These are phyloP conservation scores for Candida ortonii DNA, from an alignment of 805 yeast species.

Conservation along the genomic window DNA sequence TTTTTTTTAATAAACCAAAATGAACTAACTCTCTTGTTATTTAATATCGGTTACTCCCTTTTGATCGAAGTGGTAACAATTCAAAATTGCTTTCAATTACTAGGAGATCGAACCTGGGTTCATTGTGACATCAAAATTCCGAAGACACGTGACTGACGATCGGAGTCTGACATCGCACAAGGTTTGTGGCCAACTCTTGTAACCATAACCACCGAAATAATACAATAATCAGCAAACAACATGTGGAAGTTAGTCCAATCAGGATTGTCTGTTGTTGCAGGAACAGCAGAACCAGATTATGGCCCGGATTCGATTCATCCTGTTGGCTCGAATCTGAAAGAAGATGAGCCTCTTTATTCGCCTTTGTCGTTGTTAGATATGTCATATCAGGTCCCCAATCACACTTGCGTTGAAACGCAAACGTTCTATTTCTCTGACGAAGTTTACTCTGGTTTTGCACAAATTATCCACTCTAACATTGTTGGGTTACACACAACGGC, in stretches of 20 bases:
- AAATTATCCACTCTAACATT: conserved; percentile 88
- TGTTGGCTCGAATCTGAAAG: conserved; percentile 53
- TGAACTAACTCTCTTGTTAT: no score
- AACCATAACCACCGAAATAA: no score
- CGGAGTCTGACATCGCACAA: no score
- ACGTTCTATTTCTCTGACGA: conserved; percentile 76
- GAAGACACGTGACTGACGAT: no score
- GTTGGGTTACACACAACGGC: conserved; percentile 87
- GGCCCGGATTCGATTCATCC: conserved; percentile 91
- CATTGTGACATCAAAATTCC: no score
- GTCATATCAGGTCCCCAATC: conserved; percentile 68
- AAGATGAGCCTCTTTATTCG: conserved; percentile 55
- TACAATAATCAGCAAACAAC: background rate
- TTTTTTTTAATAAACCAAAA: no score
- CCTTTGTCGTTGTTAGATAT: conserved; percentile 66
- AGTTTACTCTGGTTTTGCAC: conserved; percentile 83
- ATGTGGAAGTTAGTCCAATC: conserved; percentile 37
- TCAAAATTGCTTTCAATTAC: no score
- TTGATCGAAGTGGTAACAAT: no score
- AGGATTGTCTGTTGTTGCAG: conserved; percentile 83
- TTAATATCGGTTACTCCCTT: no score
- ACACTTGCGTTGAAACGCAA: conserved; percentile 93
- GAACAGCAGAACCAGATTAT: conserved; percentile 95
- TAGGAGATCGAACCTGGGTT: no score
- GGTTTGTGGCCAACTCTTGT: no score